Base-by-base conservation (phyloP, 2,329 filamentous ascomycete genomes). In the Claviceps arundinis region DNA sequence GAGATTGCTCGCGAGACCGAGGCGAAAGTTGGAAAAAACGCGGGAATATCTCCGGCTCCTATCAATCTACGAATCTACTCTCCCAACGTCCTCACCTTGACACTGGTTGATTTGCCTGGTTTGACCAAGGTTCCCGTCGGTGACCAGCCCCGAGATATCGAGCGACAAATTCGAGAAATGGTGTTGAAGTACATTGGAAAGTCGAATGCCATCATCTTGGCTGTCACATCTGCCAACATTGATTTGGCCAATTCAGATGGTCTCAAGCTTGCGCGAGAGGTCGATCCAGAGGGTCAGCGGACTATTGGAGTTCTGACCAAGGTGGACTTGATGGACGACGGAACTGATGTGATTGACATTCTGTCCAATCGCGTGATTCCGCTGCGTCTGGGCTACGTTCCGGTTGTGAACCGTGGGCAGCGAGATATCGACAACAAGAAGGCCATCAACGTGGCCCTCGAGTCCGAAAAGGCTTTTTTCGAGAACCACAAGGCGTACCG, bases 51-150 rank as follows among this genome's bases (percentile, higher is more conserved):
- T 47, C 88, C 93, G 24, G 86, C 88, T 37, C 93, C 93, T 49
- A 98, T 98, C 77, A 97, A 97, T 75, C 77, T 98, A 64, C 84
- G 93, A 64, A 95, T 98, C 72, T 97, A 95, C 80, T 97, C 91
- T 50, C 93, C 93, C 51, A 95, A 98, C 65, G 94, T 98, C 67
- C 81, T 98, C 55, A 98, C 94, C 53, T 77, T 98, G 60, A 98
- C 93, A 6, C 77, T 98, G 54, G 93, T 98, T 63, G 93, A 98
- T 78, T 73, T 98, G 71, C 93, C 93, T 47, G 93, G 93, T 69
- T 73, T 98, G 65, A 98, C 93, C 58, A 95, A 95, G 73, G 91
- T 97, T 52, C 91, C 91, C 8, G 90, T 97, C 40, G 91, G 91
- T 60, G 91, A 97, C 65, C 91, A 97, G 70, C 91, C 91, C 46